Evolutionary conservation across 2,329 filamentous ascomycete species (phyloP).

Genomic region (Phaeophleospora eucalypticola): DNA sequence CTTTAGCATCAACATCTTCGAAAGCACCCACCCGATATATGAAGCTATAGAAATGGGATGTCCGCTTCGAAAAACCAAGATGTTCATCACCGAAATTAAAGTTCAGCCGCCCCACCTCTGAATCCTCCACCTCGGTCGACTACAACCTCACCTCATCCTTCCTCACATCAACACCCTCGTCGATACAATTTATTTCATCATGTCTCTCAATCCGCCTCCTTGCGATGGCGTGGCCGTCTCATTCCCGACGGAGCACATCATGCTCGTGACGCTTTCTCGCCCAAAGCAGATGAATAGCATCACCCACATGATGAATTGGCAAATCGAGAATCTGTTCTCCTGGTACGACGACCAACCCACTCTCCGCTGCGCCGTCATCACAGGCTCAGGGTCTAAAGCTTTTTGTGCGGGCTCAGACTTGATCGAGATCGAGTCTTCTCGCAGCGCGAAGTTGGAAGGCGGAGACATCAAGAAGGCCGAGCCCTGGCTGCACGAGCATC

Average conservation of each 20-base stretch:
- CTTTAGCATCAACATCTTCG: too few species aligned
- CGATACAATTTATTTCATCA: too few species aligned
- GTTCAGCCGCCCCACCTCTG: too few species aligned
- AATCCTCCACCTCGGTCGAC: too few species aligned
- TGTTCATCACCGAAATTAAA: too few species aligned
- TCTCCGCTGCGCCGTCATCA: constrained; percentile 38
- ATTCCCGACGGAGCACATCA: constrained; percentile 44
- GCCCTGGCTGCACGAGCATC: constrained; percentile 19
- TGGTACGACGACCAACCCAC: constrained; percentile 47
- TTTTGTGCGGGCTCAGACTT: constrained; percentile 56
- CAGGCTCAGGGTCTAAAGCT: constrained; percentile 49
- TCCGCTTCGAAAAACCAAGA: too few species aligned
- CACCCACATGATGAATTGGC: constrained; percentile 41
- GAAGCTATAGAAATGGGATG: too few species aligned
- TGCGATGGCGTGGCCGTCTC: constrained; percentile 31
- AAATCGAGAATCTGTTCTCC: constrained; percentile 47
- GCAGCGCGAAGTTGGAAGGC: constrained; percentile 9
- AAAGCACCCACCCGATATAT: too few species aligned
- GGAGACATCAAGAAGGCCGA: constrained; percentile 14
- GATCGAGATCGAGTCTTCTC: constrained; percentile 39
- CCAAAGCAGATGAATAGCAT: constrained; percentile 46
- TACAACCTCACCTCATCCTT: too few species aligned
- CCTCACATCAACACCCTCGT: too few species aligned
- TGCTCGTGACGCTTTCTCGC: constrained; percentile 51
- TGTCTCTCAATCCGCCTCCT: constrained; percentile 23